A percentile compares a stretch with the other conserved stretches of the same genome.
Evolutionary conservation across 1,284 basidiomycete genomes (phyloP).

Genomic region (Anthracocystis panici-leucophaei): DNA sequence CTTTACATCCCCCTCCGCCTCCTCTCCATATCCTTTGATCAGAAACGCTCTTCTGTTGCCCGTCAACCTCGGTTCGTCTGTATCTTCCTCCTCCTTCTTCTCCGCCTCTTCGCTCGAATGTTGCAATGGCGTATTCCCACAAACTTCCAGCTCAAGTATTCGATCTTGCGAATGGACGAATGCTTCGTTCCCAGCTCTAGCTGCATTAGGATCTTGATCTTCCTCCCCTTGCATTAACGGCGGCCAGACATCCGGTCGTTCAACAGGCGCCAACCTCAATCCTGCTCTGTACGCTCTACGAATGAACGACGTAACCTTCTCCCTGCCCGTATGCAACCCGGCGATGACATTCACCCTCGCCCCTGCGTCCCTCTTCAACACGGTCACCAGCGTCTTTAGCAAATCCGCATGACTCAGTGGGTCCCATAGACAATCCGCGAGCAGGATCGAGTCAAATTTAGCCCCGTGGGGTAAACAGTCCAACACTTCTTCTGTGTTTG

Average conservation of each 20-base stretch:
- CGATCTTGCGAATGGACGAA: slow-evolving; percentile 26
- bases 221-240: neutral
- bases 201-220: slow-evolving; percentile 24
- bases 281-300: slow-evolving; percentile 49
- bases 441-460: slow-evolving; percentile 54
- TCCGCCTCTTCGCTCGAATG: slow-evolving; percentile 1
- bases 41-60: slow-evolving; percentile 35
- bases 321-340: slow-evolving; percentile 65
- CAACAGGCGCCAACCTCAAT: slow-evolving; percentile 42
- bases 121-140: slow-evolving; percentile 47
- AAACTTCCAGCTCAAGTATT: slow-evolving; percentile 57
- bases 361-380: slow-evolving; percentile 22
- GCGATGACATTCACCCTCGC: slow-evolving; percentile 64
- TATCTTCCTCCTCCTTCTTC: slow-evolving; percentile 20
- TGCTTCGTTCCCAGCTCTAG: slow-evolving; percentile 27
- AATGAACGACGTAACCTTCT: slow-evolving; percentile 60
- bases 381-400: slow-evolving; percentile 50
- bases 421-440: slow-evolving; percentile 69
- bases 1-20: slow-evolving; percentile 44
- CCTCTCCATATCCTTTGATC: slow-evolving; percentile 41
- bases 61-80: slow-evolving; percentile 36
- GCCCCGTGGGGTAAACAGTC: slow-evolving; percentile 54
- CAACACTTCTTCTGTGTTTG: slow-evolving; percentile 55
- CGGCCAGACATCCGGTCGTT: slow-evolving; percentile 29
- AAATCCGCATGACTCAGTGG: slow-evolving; percentile 62